Percentiles rank a stretch among this genome's conserved stretches.
phyloP scores from a whole-genome alignment of 768 basidiomycete species.

The Tephrocybe rancida region DNA sequence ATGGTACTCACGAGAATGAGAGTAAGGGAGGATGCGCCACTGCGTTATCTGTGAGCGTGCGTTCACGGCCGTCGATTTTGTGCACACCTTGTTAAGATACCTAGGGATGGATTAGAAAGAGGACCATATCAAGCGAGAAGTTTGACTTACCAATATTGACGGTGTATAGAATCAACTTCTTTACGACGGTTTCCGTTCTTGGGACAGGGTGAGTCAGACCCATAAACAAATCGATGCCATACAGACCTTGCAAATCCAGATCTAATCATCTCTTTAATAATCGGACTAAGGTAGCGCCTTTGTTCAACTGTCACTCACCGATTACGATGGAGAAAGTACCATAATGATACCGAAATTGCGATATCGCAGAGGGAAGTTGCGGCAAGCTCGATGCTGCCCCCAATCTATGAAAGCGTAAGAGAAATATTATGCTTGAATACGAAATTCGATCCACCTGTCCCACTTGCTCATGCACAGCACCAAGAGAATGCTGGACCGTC shows the following conservation, averaged over 20 bases:
- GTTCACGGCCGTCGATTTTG: no score
- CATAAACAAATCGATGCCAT: neutral
- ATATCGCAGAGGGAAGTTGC: constrained; percentile 13
- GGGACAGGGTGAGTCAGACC: neutral
- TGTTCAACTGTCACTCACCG: neutral
- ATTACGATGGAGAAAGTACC: constrained; percentile 9
- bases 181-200: constrained; percentile 12
- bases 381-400: constrained; percentile 13
- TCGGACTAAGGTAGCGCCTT: neutral
- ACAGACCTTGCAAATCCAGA: constrained; percentile 11
- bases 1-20: constrained; percentile 9
- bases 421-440: neutral
- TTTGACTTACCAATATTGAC: constrained; percentile 10
- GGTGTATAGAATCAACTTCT: constrained; percentile 13
- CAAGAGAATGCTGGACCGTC: constrained; percentile 2
- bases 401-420: neutral
- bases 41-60: no score
- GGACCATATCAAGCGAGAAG: neutral
- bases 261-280: neutral
- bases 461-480: constrained; percentile 10
- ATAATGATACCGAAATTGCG: constrained; percentile 10
- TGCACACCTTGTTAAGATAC: constrained; percentile 9
- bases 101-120: neutral
- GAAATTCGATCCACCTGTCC: constrained; percentile 1
- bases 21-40: constrained; percentile 11